These are phyloP conservation scores for Ophiostoma novo-ulmi DNA, from an alignment of 2,329 filamentous ascomycete species.

Conservation along the genomic window DNA sequence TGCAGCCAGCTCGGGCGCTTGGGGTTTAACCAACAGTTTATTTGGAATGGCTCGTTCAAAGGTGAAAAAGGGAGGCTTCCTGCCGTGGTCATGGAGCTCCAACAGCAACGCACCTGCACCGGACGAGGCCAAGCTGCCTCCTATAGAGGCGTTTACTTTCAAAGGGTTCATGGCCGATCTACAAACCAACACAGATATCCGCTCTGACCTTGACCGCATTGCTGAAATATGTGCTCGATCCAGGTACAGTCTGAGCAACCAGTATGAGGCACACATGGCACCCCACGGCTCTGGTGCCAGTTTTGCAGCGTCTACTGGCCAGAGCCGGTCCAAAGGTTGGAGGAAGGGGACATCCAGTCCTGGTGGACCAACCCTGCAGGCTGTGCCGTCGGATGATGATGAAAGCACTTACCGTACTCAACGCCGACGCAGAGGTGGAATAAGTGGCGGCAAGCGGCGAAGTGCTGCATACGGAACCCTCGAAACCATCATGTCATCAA, in stretches of 20 bases:
- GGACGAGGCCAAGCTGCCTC: conserved; percentile 47
- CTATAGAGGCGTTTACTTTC: conserved; percentile 60
- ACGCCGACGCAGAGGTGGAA: conserved; percentile 38
- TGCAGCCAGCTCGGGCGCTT: conserved; percentile 20
- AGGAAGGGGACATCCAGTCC: not conserved
- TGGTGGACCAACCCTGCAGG: conserved; percentile 52
- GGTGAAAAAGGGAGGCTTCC: conserved; percentile 37
- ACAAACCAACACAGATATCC: conserved; percentile 44
- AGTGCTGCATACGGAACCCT: conserved; percentile 57
- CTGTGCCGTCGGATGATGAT: conserved; percentile 54
- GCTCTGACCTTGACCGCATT: conserved; percentile 57
- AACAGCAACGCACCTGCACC: conserved; percentile 26
- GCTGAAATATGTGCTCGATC: conserved; percentile 63
- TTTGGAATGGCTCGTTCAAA: conserved; percentile 42
- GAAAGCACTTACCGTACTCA: conserved; percentile 36
- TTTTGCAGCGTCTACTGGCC: conserved; percentile 47
- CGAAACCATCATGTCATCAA: conserved; percentile 63
- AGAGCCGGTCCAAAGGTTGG: not conserved
- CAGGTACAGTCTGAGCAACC: conserved; percentile 60
- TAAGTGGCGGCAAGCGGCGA: conserved; percentile 41
- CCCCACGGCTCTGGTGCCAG: conserved; percentile 55
- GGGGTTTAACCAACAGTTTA: conserved; percentile 22
- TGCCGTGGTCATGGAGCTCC: conserved; percentile 32
- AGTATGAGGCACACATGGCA: conserved; percentile 61
- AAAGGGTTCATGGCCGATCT: conserved; percentile 53